Evolutionary conservation across 495 filamentous ascomycete species (phyloP).

Genomic region (Penicillium atrosanguineum): DNA sequence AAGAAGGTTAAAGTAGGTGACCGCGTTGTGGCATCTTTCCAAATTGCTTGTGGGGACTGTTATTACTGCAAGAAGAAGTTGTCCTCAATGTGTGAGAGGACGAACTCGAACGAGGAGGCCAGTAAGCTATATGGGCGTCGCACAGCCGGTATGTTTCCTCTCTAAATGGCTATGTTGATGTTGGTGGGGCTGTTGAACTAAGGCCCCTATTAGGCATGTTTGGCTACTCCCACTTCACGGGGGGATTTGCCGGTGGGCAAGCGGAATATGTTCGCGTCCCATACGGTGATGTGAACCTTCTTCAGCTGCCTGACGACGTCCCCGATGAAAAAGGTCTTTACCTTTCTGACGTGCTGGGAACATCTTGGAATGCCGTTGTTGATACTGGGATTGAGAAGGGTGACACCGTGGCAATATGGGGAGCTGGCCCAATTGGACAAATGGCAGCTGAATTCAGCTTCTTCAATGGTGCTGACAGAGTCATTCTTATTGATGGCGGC

Average conservation of each 20-base stretch:
- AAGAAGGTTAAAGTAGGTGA: constrained; percentile 3
- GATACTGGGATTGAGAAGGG: constrained; percentile 4
- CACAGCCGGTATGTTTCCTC: neutral
- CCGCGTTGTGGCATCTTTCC: constrained; percentile 1
- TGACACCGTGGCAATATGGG: constrained; percentile 49
- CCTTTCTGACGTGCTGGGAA: constrained; percentile 4
- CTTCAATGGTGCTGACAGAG: constrained; percentile 64
- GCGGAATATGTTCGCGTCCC: constrained; percentile 5
- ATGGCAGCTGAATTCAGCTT: constrained; percentile 73
- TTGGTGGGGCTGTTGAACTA: neutral
- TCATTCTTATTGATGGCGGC: constrained; percentile 79
- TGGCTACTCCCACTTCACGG: constrained; percentile 5
- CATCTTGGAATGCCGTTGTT: constrained; percentile 6
- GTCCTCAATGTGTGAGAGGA: constrained; percentile 5
- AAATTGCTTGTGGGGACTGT: constrained; percentile 2
- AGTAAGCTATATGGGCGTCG: neutral
- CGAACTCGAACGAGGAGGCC: neutral
- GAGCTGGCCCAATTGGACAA: constrained; percentile 70
- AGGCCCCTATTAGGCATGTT: neutral
- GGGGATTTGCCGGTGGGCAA: constrained; percentile 3
- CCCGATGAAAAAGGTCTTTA: constrained; percentile 3
- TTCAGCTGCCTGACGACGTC: constrained; percentile 1
- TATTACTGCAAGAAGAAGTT: constrained; percentile 6
- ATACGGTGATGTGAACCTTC: constrained; percentile 3
- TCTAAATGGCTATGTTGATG: neutral